These are phyloP conservation scores for Sphagnum magellanicum DNA, from an alignment of 228 moss, liverwort and hornwort genomes.

Conservation along the genomic window DNA sequence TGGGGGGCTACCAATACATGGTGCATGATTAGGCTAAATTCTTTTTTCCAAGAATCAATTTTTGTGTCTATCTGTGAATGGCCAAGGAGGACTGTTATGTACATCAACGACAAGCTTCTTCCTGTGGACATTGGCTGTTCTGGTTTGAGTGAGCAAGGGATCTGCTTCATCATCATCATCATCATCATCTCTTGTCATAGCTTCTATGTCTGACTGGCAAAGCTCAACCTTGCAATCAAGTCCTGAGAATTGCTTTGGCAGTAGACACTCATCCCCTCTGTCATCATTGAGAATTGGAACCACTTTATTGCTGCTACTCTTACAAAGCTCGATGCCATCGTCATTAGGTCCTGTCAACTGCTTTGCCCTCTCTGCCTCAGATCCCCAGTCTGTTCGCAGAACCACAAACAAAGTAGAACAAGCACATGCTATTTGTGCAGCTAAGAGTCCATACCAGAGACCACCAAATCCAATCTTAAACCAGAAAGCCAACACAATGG, in stretches of 20 bases:
- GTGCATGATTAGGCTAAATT: too few relatives aligned
- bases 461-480: conserved; percentile 79
- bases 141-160: too few relatives aligned
- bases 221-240: not conserved
- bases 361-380: conserved; percentile 55
- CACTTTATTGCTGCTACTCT: conserved; percentile 18
- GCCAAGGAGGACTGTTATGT: too few relatives aligned
- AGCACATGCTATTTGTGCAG: conserved; percentile 84
- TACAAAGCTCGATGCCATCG: conserved; percentile 7
- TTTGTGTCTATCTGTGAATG: too few relatives aligned
- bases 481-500: conserved; percentile 73
- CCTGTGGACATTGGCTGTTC: too few relatives aligned
- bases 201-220: not conserved
- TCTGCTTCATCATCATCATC: too few relatives aligned
- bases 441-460: conserved; percentile 84
- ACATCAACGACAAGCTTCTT: too few relatives aligned
- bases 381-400: conserved; percentile 67
- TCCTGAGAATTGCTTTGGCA: conserved; percentile 6
- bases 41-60: too few relatives aligned
- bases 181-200: too few relatives aligned
- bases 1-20: too few relatives aligned
- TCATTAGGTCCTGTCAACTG: conserved; percentile 29
- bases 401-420: conserved; percentile 76
- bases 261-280: conserved; percentile 7
- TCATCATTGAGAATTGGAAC: conserved; percentile 26